A percentile compares a stretch with the other conserved stretches of the same genome.
phyloP scores from a whole-genome alignment of 805 yeast species.

The Metschnikowia peoriensis region DNA sequence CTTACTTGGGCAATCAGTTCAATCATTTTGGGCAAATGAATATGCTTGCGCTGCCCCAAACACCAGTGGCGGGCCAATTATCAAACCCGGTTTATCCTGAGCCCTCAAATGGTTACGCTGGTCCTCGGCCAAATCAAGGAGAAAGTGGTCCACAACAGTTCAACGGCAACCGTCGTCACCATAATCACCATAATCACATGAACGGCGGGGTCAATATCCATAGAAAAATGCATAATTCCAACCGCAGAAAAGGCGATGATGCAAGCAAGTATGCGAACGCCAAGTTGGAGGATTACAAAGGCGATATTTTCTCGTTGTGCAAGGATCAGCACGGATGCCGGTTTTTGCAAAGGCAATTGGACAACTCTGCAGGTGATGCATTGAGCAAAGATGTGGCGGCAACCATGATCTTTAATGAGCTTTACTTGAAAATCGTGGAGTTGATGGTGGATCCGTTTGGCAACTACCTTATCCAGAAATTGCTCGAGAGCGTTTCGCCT shows the following conservation, averaged over 20 bases:
- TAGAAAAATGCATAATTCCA: conserved; percentile 38
- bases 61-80: neutral
- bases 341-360: conserved; percentile 84
- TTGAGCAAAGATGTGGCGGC: conserved; percentile 50
- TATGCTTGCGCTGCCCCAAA: neutral
- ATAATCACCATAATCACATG: conserved; percentile 10
- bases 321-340: conserved; percentile 97
- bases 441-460: conserved; percentile 97
- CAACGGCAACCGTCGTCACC: conserved; percentile 10
- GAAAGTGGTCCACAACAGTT: conserved; percentile 3
- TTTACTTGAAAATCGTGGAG: conserved; percentile 72
- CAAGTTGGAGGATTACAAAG: conserved; percentile 62
- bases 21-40: conserved; percentile 1
- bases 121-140: conserved; percentile 8
- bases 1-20: conserved; percentile 7
- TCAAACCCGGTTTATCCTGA: neutral
- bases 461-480: conserved; percentile 89
- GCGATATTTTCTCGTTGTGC: conserved; percentile 76
- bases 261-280: conserved; percentile 70
- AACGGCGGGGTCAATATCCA: conserved; percentile 38
- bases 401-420: conserved; percentile 76
- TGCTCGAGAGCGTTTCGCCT: conserved; percentile 70
- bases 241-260: conserved; percentile 56
- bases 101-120: neutral
- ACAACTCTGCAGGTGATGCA: conserved; percentile 24